A percentile compares a stretch with the other conserved stretches of the same genome.
These are phyloP conservation scores for Datisca glomerata DNA, from an alignment of 306 rosid genomes.

Conservation along the genomic window DNA sequence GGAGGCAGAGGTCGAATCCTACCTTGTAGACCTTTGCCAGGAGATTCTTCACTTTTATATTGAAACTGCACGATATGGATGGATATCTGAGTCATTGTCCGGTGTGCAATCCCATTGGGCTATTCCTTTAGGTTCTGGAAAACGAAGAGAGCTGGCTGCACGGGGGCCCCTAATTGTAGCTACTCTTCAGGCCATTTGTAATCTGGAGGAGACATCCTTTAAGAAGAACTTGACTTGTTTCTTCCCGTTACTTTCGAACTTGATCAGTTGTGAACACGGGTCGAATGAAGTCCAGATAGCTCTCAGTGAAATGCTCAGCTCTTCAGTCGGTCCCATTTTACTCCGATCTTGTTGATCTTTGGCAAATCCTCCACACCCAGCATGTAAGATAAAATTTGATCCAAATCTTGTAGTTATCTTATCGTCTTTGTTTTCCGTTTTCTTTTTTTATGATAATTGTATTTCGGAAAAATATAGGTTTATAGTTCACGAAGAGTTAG, in stretches of 20 bases:
- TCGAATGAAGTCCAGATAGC: slow-evolving; percentile 84
- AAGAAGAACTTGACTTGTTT: slow-evolving; percentile 59
- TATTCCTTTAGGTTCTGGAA: slow-evolving; percentile 83
- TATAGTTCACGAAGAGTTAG: slow-evolving; percentile 41
- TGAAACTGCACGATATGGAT: slow-evolving; percentile 43
- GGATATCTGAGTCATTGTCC: slow-evolving; percentile 36
- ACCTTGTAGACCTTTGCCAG: slow-evolving; percentile 54
- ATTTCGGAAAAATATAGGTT: slow-evolving; percentile 29
- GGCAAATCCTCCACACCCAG: slow-evolving; percentile 23
- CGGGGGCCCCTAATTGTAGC: slow-evolving; percentile 91
- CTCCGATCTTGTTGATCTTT: slow-evolving; percentile 56
- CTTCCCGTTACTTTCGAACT: slow-evolving; percentile 72
- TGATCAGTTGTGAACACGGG: slow-evolving; percentile 91
- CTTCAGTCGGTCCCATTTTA: slow-evolving; percentile 76
- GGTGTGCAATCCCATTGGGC: slow-evolving; percentile 48
- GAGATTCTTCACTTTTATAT: slow-evolving; percentile 70
- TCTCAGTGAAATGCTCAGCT: slow-evolving; percentile 79
- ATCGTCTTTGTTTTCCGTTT: slow-evolving; percentile 10
- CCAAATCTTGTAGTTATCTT: slow-evolving; percentile 20
- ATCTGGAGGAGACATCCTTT: slow-evolving; percentile 61
- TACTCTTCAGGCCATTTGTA: slow-evolving; percentile 74
- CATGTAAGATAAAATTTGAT: slow-evolving; percentile 42
- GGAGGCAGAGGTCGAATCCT: slow-evolving; percentile 60
- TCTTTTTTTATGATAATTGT: slow-evolving; percentile 4
- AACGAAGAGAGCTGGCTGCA: slow-evolving; percentile 74